These are phyloP conservation scores for Colletotrichum eremochloae DNA, from an alignment of 2,329 filamentous ascomycete genomes.

Conservation along the genomic window DNA sequence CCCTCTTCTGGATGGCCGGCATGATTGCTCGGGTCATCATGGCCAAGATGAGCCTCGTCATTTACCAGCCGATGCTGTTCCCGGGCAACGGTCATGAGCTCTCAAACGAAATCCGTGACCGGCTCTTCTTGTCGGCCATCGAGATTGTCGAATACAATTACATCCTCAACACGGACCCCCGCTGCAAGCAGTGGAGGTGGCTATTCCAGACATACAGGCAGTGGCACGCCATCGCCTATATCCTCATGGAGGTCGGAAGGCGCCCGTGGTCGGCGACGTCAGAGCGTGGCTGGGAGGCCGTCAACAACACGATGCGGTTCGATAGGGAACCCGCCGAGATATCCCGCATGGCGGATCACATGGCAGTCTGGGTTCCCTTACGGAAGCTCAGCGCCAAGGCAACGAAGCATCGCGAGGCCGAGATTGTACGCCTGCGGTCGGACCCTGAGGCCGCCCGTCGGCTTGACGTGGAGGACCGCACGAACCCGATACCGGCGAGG, in stretches of 20 bases:
- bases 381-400: conserved; percentile 68
- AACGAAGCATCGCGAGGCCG: conserved; percentile 63
- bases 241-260: conserved; percentile 60
- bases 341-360: conserved; percentile 59
- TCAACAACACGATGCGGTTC: conserved; percentile 54
- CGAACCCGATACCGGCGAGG: conserved; percentile 58
- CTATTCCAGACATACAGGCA: conserved; percentile 65
- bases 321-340: conserved; percentile 58
- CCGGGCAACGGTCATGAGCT: conserved; percentile 68
- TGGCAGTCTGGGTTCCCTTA: conserved; percentile 66
- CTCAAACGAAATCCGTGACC: conserved; percentile 73
- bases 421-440: conserved; percentile 62
- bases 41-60: conserved; percentile 82
- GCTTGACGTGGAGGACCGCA: conserved; percentile 64
- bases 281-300: conserved; percentile 64
- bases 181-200: conserved; percentile 62
- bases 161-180: conserved; percentile 71
- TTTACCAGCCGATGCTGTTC: conserved; percentile 80
- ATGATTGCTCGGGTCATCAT: conserved; percentile 79
- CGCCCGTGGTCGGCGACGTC: conserved; percentile 64
- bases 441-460: conserved; percentile 63
- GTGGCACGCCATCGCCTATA: conserved; percentile 65
- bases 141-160: conserved; percentile 80
- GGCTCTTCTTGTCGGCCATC: conserved; percentile 78
- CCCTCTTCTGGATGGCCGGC: conserved; percentile 76